Percentiles rank a stretch among this genome's conserved stretches.
These are phyloP conservation scores for Phytophthora cryptogea DNA, from an alignment of 352 stramenopile species.

Conservation along the genomic window DNA sequence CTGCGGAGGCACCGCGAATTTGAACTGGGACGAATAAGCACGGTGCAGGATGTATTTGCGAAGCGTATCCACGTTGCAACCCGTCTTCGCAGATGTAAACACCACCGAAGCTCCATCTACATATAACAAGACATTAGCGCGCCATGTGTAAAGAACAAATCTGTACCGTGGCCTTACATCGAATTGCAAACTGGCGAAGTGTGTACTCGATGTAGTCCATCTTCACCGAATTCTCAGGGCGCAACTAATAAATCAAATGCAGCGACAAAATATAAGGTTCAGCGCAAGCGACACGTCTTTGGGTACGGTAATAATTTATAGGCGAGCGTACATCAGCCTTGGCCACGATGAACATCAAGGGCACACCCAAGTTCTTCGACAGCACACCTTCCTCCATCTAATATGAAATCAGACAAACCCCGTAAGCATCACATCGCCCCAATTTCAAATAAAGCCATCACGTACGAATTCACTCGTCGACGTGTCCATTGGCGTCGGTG, in stretches of 20 bases:
- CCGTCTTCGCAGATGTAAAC: constrained; percentile 84
- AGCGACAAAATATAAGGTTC: not conserved
- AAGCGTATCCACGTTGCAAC: constrained; percentile 71
- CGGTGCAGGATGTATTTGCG: constrained; percentile 82
- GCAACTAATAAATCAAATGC: constrained; percentile 39
- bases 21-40: constrained; percentile 68
- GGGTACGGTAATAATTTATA: not conserved
- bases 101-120: constrained; percentile 75
- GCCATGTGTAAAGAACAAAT: not conserved
- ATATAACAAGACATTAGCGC: constrained; percentile 17
- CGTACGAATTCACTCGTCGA: constrained; percentile 74
- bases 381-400: constrained; percentile 81
- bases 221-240: constrained; percentile 80
- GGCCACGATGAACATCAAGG: constrained; percentile 70
- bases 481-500: constrained; percentile 54
- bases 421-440: not conserved
- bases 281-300: not conserved
- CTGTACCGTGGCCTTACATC: constrained; percentile 45
- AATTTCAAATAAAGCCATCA: constrained; percentile 2
- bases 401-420: constrained; percentile 1
- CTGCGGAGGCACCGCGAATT: constrained; percentile 69
- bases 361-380: constrained; percentile 79
- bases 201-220: constrained; percentile 88
- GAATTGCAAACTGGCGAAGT: constrained; percentile 78
- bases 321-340: constrained; percentile 70